Percentiles rank a stretch among this genome's conserved stretches.
phyloP scores from a whole-genome alignment of 1,139 yeast genomes.

The Suhomyces bolitotheri region DNA sequence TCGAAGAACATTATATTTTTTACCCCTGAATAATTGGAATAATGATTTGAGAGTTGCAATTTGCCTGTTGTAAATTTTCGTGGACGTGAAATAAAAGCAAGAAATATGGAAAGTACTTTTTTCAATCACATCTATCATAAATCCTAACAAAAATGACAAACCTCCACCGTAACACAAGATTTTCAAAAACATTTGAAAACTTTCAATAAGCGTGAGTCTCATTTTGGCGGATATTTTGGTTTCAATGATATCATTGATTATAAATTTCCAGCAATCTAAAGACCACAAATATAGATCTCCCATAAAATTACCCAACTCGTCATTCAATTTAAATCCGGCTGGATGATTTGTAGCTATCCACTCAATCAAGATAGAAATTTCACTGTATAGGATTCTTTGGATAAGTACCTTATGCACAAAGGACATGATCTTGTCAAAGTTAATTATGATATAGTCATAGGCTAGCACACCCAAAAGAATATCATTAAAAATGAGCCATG shows the following conservation, averaged over 20 bases:
- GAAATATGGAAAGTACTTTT: slow-evolving; percentile 70
- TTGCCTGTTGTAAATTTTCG: slow-evolving; percentile 79
- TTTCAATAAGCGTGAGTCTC: slow-evolving; percentile 1
- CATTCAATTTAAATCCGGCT: slow-evolving; percentile 90
- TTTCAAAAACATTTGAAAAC: slow-evolving; percentile 15
- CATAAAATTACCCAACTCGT: slow-evolving; percentile 79
- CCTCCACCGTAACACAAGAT: slow-evolving; percentile 54
- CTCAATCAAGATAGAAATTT: slow-evolving; percentile 50
- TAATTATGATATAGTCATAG: slow-evolving; percentile 50
- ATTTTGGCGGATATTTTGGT: slow-evolving; percentile 5
- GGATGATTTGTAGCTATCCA: slow-evolving; percentile 86
- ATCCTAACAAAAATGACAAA: slow-evolving; percentile 66
- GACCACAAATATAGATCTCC: slow-evolving; percentile 90
- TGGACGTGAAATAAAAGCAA: slow-evolving; percentile 75
- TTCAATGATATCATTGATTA: slow-evolving; percentile 16
- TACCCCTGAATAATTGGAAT: slow-evolving; percentile 85
- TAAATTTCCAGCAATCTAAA: slow-evolving; percentile 61
- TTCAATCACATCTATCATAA: slow-evolving; percentile 63
- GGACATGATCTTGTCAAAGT: slow-evolving; percentile 36
- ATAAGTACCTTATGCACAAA: slow-evolving; percentile 41
- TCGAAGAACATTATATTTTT: slow-evolving; percentile 79
- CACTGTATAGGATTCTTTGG: slow-evolving; percentile 29
- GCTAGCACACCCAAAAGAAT: slow-evolving; percentile 68
- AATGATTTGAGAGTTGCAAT: slow-evolving; percentile 67
- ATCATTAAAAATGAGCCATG: slow-evolving; percentile 88